Evolutionary conservation across 306 rosid genomes (phyloP).

Genomic region (barrel medic (Medicago truncatula)): DNA sequence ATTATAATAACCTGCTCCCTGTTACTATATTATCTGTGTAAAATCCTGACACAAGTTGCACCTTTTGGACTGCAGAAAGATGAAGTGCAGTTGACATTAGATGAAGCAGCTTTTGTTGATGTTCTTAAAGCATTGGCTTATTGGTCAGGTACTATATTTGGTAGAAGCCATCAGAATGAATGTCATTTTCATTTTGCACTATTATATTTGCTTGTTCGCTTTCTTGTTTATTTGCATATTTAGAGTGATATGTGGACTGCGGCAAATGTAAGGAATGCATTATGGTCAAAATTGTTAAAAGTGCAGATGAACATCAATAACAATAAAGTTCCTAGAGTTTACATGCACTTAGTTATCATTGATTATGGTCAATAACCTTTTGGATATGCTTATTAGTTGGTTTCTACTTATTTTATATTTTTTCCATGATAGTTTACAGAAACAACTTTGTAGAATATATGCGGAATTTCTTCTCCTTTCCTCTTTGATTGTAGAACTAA

Average conservation of each 20-base stretch:
- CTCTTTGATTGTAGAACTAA: neutral
- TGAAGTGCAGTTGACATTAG: conserved; percentile 51
- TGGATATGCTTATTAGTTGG: neutral
- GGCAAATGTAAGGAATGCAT: conserved; percentile 7
- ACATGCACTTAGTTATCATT: no score
- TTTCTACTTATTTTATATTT: neutral
- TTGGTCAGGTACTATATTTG: conserved; percentile 73
- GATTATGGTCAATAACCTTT: no score
- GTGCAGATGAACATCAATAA: conserved; percentile 5
- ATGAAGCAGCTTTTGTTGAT: conserved; percentile 56
- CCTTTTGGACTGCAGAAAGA: conserved; percentile 61
- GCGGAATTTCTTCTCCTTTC: neutral
- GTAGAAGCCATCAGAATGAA: conserved; percentile 12
- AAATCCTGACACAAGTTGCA: conserved; percentile 34
- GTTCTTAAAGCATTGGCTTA: conserved; percentile 73
- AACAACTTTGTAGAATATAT: neutral
- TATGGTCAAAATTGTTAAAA: conserved; percentile 1
- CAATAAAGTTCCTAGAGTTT: neutral
- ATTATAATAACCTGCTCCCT: conserved; percentile 27
- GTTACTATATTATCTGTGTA: conserved; percentile 33
- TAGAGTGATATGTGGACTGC: neutral
- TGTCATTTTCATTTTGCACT: conserved; percentile 29
- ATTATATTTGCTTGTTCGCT: neutral
- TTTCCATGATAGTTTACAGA: neutral
- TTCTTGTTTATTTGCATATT: conserved; percentile 17